Evolutionary conservation across 106 monocot genomes (phyloP).

Genomic region (Acorus calamus): DNA sequence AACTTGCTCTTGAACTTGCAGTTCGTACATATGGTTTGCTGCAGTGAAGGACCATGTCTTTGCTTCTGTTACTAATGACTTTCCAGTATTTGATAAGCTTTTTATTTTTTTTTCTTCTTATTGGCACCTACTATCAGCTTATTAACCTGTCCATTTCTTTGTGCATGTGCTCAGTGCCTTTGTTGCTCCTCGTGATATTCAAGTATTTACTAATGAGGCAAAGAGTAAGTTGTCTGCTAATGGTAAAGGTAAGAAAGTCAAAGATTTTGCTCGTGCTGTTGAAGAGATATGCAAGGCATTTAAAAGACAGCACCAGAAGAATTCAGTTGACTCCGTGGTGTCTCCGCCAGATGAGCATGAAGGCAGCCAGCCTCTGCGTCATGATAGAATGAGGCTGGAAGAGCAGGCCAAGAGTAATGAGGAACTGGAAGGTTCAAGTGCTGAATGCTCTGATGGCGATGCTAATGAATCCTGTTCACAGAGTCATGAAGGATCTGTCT

Average conservation of each 20-base stretch:
- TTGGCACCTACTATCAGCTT: too few relatives aligned
- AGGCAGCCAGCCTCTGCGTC: too few relatives aligned
- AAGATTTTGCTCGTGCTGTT: constrained; percentile 64
- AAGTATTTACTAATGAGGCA: constrained; percentile 62
- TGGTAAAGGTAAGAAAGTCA: constrained; percentile 54
- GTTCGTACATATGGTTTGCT: too few relatives aligned
- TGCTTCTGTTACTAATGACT: too few relatives aligned
- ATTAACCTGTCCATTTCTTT: too few relatives aligned
- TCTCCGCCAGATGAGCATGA: too few relatives aligned
- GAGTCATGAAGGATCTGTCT: constrained; percentile 7
- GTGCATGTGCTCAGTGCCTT: constrained; percentile 49
- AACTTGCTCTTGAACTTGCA: too few relatives aligned
- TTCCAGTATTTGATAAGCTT: too few relatives aligned
- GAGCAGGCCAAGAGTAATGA: constrained; percentile 12
- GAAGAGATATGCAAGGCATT: constrained; percentile 79
- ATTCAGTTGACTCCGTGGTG: not conserved
- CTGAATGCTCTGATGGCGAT: constrained; percentile 16
- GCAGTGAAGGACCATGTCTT: too few relatives aligned
- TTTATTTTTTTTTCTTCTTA: too few relatives aligned
- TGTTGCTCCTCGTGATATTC: constrained; percentile 78
- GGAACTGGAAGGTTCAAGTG: constrained; percentile 10
- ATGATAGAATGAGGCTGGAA: too few relatives aligned
- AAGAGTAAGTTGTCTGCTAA: constrained; percentile 63
- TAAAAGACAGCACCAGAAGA: constrained; percentile 39
- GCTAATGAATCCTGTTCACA: constrained; percentile 4